Percentiles rank a stretch among this genome's conserved stretches.
These are phyloP conservation scores for Botrytis paeoniae DNA, from an alignment of 2,329 filamentous ascomycete genomes.

Conservation along the genomic window DNA sequence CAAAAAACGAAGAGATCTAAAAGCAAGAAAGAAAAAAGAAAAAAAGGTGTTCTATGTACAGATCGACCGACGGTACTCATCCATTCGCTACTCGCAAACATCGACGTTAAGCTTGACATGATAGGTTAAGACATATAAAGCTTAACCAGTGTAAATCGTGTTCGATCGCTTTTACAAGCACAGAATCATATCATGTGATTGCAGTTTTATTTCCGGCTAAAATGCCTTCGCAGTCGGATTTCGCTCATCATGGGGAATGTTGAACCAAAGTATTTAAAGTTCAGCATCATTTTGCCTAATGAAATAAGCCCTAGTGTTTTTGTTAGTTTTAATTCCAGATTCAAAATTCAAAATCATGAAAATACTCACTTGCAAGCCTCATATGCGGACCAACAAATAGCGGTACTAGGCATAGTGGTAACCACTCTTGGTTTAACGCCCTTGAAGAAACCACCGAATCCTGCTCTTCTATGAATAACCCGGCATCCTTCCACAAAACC, in stretches of 20 bases:
- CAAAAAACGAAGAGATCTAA: slow-evolving; percentile 14
- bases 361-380: slow-evolving; percentile 63
- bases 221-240: not conserved
- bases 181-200: slow-evolving; percentile 1
- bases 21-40: not conserved
- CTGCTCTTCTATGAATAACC: slow-evolving; percentile 65
- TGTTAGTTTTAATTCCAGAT: slow-evolving; percentile 19
- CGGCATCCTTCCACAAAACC: slow-evolving; percentile 35
- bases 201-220: not conserved
- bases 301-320: slow-evolving; percentile 53
- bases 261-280: slow-evolving; percentile 25
- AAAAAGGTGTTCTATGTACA: slow-evolving; percentile 24
- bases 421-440: slow-evolving; percentile 87
- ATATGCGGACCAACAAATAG: slow-evolving; percentile 93
- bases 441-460: slow-evolving; percentile 85
- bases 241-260: not conserved
- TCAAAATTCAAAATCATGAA: not conserved
- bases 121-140: not conserved
- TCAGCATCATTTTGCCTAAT: slow-evolving; percentile 50
- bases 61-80: slow-evolving; percentile 10
- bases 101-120: not conserved
- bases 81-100: not conserved
- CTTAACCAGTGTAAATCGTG: not conserved
- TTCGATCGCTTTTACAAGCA: not conserved
- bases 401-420: slow-evolving; percentile 96